Base-by-base conservation (phyloP, 306 rosid genomes). In the Coriaria nepalensis region DNA sequence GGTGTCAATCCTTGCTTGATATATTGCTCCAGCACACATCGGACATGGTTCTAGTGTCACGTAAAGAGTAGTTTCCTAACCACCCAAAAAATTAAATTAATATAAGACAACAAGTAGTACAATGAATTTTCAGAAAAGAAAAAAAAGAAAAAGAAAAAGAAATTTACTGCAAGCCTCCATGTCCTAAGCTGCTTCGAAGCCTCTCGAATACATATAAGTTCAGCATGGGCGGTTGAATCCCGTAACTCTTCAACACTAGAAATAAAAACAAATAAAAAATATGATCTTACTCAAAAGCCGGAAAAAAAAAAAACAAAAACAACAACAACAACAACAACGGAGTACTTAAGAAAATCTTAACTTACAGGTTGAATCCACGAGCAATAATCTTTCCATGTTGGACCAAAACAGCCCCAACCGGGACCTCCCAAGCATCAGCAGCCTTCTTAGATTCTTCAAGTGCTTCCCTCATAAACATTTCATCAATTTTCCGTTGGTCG, bases 21-120 rank as follows among this genome's bases (percentile, higher is more conserved):
- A 82, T 52, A 92, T 85, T 47, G 98, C 98, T 33, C 98, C 98
- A 66, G 98, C 96, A 57, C 98, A 92, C 96, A 92, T 92, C n/a
- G 96, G 79, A 53, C 98, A 92, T 7, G 98, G 98, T 57, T 92
- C 98, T 63, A 92, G 96, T 9, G 98, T 92, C 33, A 92, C 93
- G 54, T 85, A 82, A 10, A 85, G 94, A 33, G 94, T 77, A 33
- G 81, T 58, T 13, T 73, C 96, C 98, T 92, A 67, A 48, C 45
- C 20, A 12, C 5, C 20, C 4, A 47, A 40, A 46, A 54, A 56
- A 57, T 57, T 35, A 68, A 45, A 29, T n/a, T 32, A 9, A 52
- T 52, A 52, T 20, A 20, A 20, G 29, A 20, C 29, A 20, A 8
- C 4, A 11, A 14, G 38, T 32, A 9, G 34, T 53, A 15, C 15